Conservation (phyloP, 305 asterid genomes). For the Stenogyne calaminthoides region DNA sequence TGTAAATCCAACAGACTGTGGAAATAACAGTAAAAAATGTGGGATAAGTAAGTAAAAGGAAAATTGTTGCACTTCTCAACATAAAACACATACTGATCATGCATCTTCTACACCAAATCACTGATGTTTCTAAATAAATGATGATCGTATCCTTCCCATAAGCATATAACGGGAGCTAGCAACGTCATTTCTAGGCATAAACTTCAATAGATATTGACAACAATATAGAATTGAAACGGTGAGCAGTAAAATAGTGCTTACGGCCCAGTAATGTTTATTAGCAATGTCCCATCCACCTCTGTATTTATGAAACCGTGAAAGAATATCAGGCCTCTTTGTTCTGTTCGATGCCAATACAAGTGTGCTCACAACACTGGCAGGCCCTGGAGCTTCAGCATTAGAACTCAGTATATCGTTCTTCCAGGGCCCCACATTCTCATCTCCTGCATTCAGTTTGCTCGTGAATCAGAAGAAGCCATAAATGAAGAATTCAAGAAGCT, state of each 20-base stretch:
- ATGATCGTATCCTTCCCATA: not conserved
- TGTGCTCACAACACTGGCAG: slow-evolving; percentile 44
- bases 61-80: not conserved
- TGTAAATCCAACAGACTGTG: slow-evolving; percentile 87
- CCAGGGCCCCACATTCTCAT: slow-evolving; percentile 63
- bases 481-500: not conserved
- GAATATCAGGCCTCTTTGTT: slow-evolving; percentile 78
- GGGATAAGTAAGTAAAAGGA: not conserved
- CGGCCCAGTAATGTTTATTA: slow-evolving; percentile 90
- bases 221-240: not conserved
- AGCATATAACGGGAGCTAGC: not conserved
- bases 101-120: not conserved
- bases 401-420: slow-evolving; percentile 53
- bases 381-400: slow-evolving; percentile 61
- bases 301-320: slow-evolving; percentile 63
- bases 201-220: not conserved
- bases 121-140: not conserved
- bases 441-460: slow-evolving; percentile 44
- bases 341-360: slow-evolving; percentile 75
- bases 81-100: not conserved
- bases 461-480: not conserved
- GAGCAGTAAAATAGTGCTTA: slow-evolving; percentile 39
- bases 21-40: slow-evolving; percentile 25
- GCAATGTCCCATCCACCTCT: slow-evolving; percentile 94
- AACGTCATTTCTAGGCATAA: not conserved